Percentiles rank a stretch among this genome's conserved stretches.
Conservation (phyloP, 345 rosid genomes). For the Populus davidiana region DNA sequence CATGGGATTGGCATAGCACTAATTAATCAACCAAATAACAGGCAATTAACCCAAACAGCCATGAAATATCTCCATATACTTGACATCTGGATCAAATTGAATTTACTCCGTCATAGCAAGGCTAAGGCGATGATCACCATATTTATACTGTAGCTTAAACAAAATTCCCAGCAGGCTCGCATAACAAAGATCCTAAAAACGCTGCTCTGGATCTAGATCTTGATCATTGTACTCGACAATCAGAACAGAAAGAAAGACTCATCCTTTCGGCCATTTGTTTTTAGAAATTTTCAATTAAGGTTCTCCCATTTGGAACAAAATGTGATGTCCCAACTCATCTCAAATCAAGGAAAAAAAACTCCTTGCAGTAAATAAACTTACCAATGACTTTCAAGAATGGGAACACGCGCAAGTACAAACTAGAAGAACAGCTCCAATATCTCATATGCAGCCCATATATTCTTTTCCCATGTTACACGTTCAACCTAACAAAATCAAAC, state of each 20-base stretch:
- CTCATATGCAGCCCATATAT: constrained; percentile 78
- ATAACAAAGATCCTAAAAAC: background rate
- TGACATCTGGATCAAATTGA: background rate
- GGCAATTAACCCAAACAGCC: too few relatives aligned
- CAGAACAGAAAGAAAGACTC: background rate
- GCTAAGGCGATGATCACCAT: background rate
- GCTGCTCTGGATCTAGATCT: background rate
- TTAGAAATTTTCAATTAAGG: background rate
- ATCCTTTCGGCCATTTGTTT: background rate
- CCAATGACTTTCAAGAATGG: constrained; percentile 81
- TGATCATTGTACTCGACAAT: too few relatives aligned
- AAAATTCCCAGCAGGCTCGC: background rate
- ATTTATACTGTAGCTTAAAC: background rate
- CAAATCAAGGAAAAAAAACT: background rate
- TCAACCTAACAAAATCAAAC: constrained; percentile 58
- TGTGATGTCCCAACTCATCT: background rate
- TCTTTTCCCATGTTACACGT: constrained; percentile 87
- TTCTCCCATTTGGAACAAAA: background rate
- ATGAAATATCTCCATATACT: background rate
- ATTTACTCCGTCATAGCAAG: background rate
- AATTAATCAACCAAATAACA: constrained; percentile 1
- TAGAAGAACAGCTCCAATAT: constrained; percentile 87
- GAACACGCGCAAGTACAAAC: constrained; percentile 82
- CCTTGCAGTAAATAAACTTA: constrained; percentile 28
- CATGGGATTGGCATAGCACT: background rate